Evolutionary conservation across 1,284 basidiomycete genomes (phyloP).

Genomic region (Naganishia sp.): DNA sequence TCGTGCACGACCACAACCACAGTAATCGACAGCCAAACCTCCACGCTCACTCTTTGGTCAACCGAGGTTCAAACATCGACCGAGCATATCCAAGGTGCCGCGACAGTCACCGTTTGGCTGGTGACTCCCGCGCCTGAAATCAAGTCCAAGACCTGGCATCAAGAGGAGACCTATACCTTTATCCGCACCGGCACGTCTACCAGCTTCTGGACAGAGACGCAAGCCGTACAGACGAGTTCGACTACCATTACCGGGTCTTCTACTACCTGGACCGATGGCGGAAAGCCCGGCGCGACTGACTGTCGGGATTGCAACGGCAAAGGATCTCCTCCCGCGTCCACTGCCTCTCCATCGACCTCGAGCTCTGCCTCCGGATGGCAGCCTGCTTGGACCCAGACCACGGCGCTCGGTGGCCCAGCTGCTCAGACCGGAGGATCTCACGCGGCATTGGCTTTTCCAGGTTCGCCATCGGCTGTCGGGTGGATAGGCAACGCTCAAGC

Average conservation of each 20-base stretch:
- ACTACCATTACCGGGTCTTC: slow-evolving; percentile 7
- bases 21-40: slow-evolving; percentile 26
- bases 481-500: slow-evolving; percentile 16
- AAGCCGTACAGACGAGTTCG: slow-evolving; percentile 17
- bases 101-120: slow-evolving; percentile 30
- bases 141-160: slow-evolving; percentile 14
- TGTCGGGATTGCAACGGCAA: neutral
- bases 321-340: neutral
- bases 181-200: slow-evolving; percentile 14
- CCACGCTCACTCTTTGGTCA: slow-evolving; percentile 29
- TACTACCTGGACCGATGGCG: slow-evolving; percentile 25
- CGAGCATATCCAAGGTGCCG: slow-evolving; percentile 19
- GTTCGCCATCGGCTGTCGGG: neutral
- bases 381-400: slow-evolving; percentile 29
- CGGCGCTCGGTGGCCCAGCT: neutral
- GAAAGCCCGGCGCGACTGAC: slow-evolving; percentile 2
- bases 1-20: slow-evolving; percentile 30
- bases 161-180: slow-evolving; percentile 24
- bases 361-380: neutral
- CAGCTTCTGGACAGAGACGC: slow-evolving; percentile 27
- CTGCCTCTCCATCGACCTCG: neutral
- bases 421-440: neutral
- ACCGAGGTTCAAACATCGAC: slow-evolving; percentile 27
- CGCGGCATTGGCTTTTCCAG: neutral
- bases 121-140: slow-evolving; percentile 30